Evolutionary conservation across 148 eudicot genomes (phyloP), one percentile per base, ranked within the genome.

Genomic region (Fallopia convolvulus): DNA sequence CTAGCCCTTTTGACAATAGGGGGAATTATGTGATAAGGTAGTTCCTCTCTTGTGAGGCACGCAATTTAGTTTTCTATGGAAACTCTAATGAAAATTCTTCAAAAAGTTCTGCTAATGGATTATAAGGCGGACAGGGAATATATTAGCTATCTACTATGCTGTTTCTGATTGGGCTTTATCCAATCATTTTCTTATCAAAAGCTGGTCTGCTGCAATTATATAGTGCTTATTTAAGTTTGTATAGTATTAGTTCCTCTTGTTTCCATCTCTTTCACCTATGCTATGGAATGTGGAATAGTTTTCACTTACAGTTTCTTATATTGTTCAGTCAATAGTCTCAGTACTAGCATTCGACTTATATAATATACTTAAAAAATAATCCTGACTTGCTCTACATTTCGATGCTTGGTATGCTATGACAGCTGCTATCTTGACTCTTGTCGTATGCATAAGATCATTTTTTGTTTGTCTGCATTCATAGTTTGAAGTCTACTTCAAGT

Each of bases 11-110:
- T 84, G 83, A 92, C 76, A 92, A 95, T 86, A 83, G 79, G 83
- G 99, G 99, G 82, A 95, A 95, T 85, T 95, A 91, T 81, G 90
- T 92, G 52, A 95, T 95, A 82, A 92, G 99, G 97, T 95, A 89
- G 32, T 73, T 52, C n/a, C 11, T 36, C 32, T 46, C n/a, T 66
- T 74, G 74, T 15, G 56, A 68, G 56, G 46, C 72, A 15, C 46
- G 39, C 4, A 68, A 20, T 36, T 33, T 7, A 61, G 46, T 13
- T 39, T 68, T 39, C 8, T 68, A 39, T 30, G 18, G n/a, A 39
- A 68, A 68, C 46, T 68, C 18, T 32, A 32, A 13, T 65, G 39
- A 17, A 30, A 32, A 65, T 65, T 4, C 72, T 36, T 13, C 46
- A 68, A 36, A 68, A 66, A 33, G 10, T 20, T 66, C 32, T 6